phyloP scores from a whole-genome alignment of 495 filamentous ascomycete species.

The Darksidea phi region DNA sequence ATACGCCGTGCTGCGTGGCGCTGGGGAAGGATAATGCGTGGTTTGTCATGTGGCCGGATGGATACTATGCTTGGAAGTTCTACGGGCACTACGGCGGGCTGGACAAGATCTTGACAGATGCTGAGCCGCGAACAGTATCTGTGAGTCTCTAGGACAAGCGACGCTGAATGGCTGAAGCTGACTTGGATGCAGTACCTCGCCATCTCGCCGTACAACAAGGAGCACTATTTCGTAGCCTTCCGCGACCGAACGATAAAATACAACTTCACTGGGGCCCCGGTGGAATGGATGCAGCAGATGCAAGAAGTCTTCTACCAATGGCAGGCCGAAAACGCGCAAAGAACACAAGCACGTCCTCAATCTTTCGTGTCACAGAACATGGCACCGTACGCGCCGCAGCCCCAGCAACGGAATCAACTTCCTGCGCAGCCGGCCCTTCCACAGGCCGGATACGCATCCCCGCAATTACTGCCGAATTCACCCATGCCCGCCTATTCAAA shows the following conservation, averaged over 20 bases:
- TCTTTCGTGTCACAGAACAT: not conserved
- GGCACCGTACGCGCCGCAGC: not conserved
- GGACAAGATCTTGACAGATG: constrained; percentile 29
- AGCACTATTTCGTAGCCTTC: constrained; percentile 36
- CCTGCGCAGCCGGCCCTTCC: not conserved
- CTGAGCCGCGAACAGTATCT: constrained; percentile 26
- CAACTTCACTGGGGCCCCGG: constrained; percentile 19
- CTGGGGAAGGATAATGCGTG: constrained; percentile 34
- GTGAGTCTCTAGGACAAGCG: constrained; percentile 8
- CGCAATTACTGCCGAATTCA: constrained; percentile 1
- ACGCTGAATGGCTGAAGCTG: not conserved
- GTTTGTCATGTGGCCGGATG: constrained; percentile 38
- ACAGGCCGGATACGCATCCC: not conserved
- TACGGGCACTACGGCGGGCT: constrained; percentile 26
- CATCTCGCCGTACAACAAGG: constrained; percentile 28
- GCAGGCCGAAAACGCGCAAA: constrained; percentile 27
- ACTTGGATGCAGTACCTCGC: constrained; percentile 27
- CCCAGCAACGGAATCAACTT: constrained; percentile 13
- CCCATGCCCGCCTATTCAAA: not conserved
- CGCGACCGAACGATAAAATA: constrained; percentile 31
- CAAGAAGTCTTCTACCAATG: constrained; percentile 32
- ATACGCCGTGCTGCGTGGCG: constrained; percentile 30
- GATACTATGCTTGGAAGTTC: constrained; percentile 35
- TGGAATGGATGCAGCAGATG: constrained; percentile 36
- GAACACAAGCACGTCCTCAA: constrained; percentile 2